A percentile compares a stretch with the other conserved stretches of the same genome.
These are phyloP conservation scores for Saccharum spontaneum DNA, from an alignment of 176 grass and related monocot genomes.

Conservation along the genomic window DNA sequence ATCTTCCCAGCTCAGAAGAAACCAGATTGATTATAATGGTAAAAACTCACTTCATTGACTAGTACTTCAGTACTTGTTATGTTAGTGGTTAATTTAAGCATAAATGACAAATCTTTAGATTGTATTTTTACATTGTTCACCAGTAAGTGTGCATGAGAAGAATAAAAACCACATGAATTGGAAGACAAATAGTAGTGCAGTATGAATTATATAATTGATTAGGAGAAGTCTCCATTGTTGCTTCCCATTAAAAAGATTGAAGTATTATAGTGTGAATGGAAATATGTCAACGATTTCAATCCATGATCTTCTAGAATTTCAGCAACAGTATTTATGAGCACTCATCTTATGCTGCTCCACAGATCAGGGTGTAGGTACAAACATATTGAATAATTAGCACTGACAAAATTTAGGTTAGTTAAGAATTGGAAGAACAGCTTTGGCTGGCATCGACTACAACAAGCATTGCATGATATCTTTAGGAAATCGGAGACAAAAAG, in stretches of 20 bases:
- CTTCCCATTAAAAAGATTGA: background rate
- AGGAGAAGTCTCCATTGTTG: background rate
- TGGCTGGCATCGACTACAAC: background rate
- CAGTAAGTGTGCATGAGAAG: background rate
- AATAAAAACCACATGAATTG: background rate
- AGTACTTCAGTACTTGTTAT: background rate
- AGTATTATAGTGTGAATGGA: background rate
- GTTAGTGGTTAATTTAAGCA: background rate
- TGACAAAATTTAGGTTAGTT: background rate
- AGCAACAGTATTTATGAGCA: background rate
- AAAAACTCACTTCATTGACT: background rate
- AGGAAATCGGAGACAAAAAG: background rate
- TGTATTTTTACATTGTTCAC: background rate
- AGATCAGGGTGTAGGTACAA: background rate
- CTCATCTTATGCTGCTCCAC: background rate
- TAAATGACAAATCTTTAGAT: background rate
- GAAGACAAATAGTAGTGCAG: background rate
- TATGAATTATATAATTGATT: background rate
- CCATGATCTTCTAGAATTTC: background rate
- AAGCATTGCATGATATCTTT: background rate
- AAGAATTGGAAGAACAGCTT: background rate
- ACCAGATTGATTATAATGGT: background rate
- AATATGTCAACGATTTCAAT: background rate
- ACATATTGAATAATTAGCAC: background rate
- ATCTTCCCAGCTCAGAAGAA: background rate